Evolutionary conservation across 306 rosid species (phyloP).

Genomic region (Rosa lucieae): DNA sequence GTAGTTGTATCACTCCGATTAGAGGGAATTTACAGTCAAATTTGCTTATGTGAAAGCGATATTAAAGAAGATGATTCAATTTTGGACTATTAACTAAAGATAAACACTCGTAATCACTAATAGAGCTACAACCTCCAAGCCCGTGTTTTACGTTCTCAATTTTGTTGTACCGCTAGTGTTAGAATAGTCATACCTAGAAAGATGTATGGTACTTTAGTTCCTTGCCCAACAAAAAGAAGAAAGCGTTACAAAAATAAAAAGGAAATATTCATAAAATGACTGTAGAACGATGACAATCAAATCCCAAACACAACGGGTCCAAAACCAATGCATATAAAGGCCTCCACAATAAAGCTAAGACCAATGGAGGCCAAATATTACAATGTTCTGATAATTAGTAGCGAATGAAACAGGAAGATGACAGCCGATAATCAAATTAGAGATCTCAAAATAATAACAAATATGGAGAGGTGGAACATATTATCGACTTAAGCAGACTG

Average conservation of each 20-base stretch:
- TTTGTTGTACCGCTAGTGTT: not conserved
- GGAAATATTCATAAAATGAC: conserved; percentile 15
- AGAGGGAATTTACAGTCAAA: not conserved
- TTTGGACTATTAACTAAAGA: not conserved
- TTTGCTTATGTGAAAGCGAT: not conserved
- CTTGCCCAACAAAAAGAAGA: not conserved
- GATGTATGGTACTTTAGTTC: not conserved
- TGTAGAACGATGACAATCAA: conserved; percentile 16
- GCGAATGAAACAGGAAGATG: conserved; percentile 6
- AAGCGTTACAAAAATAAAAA: not conserved
- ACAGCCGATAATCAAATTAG: conserved; percentile 35
- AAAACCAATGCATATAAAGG: conserved; percentile 32
- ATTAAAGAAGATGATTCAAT: not conserved
- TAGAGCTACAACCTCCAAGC: not conserved
- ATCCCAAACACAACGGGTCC: conserved; percentile 24
- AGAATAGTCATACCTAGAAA: not conserved
- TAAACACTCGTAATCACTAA: not conserved
- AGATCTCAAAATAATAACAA: conserved; percentile 31
- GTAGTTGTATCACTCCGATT: not conserved
- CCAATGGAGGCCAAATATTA: conserved; percentile 35
- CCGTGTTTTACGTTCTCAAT: not conserved
- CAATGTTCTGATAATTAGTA: conserved; percentile 33
- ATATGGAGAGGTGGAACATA: conserved; percentile 27
- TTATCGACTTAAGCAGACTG: conserved; percentile 28
- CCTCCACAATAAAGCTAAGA: conserved; percentile 36